Evolutionary conservation across 208 protist species (phyloP).

Genomic region (Crithidia bombi): DNA sequence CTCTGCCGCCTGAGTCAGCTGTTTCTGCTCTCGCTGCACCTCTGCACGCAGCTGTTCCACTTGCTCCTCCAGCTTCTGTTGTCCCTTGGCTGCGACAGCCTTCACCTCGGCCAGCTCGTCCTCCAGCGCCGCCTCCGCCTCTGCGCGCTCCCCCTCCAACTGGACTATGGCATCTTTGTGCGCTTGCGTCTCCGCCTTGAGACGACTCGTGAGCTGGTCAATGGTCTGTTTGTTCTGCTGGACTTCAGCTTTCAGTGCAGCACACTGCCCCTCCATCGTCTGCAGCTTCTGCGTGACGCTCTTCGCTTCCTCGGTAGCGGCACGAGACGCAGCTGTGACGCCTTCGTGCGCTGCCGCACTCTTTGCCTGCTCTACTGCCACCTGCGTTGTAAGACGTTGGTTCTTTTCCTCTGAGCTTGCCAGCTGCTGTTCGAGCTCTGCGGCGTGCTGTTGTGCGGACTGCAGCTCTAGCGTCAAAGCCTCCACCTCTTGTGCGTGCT

Average conservation of each 20-base stretch:
- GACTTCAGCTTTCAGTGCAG: neutral
- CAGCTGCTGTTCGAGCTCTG: neutral
- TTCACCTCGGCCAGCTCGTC: neutral
- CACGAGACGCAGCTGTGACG: neutral
- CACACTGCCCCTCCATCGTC: neutral
- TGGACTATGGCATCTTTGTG: neutral
- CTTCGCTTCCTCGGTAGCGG: neutral
- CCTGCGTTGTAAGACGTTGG: constrained; percentile 47
- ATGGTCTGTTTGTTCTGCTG: constrained; percentile 8
- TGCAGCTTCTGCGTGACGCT: constrained; percentile 3
- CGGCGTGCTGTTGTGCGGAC: constrained; percentile 8
- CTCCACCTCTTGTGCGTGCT: constrained; percentile 8
- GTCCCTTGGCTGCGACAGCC: neutral
- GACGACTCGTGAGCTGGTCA: constrained; percentile 11
- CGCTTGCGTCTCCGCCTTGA: constrained; percentile 1
- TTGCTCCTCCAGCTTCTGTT: neutral
- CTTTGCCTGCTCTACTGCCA: constrained; percentile 58
- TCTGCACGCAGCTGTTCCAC: constrained; percentile 2
- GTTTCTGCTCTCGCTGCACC: constrained; percentile 2
- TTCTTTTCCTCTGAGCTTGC: constrained; percentile 22
- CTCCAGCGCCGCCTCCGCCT: constrained; percentile 12
- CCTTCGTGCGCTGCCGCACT: constrained; percentile 35
- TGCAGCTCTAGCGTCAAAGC: neutral
- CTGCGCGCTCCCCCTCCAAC: constrained; percentile 14
- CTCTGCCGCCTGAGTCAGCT: neutral